Conservation (phyloP, 1,284 basidiomycete genomes). For the Hortiboletus rubellus region DNA sequence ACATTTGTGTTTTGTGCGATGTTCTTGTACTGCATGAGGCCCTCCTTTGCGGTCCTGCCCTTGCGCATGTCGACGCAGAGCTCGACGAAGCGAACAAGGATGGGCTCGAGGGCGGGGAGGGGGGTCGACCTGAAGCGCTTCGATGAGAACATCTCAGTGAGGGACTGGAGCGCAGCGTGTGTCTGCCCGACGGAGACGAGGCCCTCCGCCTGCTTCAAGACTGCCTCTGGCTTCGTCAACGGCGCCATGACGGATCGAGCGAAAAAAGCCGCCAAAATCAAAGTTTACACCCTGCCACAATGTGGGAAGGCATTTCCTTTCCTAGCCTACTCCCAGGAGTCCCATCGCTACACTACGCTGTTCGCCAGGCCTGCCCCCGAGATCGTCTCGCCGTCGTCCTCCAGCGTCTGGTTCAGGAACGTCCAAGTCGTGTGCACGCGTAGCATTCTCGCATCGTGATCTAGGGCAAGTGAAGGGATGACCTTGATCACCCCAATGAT, state of each 20-base stretch:
- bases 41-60: slow-evolving; percentile 73
- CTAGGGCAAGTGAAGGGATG: slow-evolving; percentile 38
- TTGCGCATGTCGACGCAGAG: slow-evolving; percentile 96
- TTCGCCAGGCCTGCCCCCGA: slow-evolving; percentile 75
- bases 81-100: slow-evolving; percentile 92
- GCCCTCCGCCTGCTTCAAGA: slow-evolving; percentile 90
- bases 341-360: slow-evolving; percentile 82
- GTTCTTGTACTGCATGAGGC: slow-evolving; percentile 96
- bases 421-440: slow-evolving; percentile 70
- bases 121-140: slow-evolving; percentile 84
- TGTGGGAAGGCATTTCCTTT: slow-evolving; percentile 25
- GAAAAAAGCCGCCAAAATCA: too few relatives aligned
- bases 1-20: slow-evolving; percentile 94
- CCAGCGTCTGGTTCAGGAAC: slow-evolving; percentile 80
- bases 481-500: too few relatives aligned
- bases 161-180: slow-evolving; percentile 84
- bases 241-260: too few relatives aligned
- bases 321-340: slow-evolving; percentile 49
- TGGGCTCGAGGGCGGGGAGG: slow-evolving; percentile 88
- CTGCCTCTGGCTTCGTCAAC: slow-evolving; percentile 50
- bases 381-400: slow-evolving; percentile 69
- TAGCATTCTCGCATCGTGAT: slow-evolving; percentile 68
- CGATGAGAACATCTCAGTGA: slow-evolving; percentile 90
- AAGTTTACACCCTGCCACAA: slow-evolving; percentile 27
- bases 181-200: slow-evolving; percentile 89